Base-by-base conservation (phyloP, 257 asterid genomes). In the Asclepias syriaca region DNA sequence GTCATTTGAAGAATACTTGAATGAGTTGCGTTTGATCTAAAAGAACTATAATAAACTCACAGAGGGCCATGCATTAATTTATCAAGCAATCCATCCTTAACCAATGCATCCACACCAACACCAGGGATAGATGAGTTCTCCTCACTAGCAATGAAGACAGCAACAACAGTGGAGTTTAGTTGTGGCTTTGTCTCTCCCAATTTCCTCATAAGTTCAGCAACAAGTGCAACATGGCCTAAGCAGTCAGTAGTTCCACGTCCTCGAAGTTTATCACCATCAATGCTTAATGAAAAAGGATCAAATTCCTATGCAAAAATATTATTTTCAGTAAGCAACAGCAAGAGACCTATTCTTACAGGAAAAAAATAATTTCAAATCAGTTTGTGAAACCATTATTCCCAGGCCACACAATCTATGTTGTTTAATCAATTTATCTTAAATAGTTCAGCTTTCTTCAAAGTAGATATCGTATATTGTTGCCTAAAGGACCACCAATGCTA, bases 201-300 rank as follows among this genome's bases (percentile, higher is more conserved):
- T 72, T 75, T 83, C 81, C 76, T 86, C 97, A 94, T 88, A 74
- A 94, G 84, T 79, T 91, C 97, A 56, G 97, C 85, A 46, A 91
- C 99, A 74, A 94, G 96, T 37, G 97, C 97, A 65, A 94, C 99
- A 53, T 94, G 99, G 57, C 99, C 99, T 77, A 94, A 86, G 81
- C 99, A 94, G 74, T 94, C 96, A 5, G 99, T 91, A 54, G 99
- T 94, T 77, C 99, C 97, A 73, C 99, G 96, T 73, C 99, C 99
- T 77, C 81, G 81, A 56, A 94, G 96, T 82, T 88, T 94, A 78
- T 94, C 99, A 18, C 96, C 97, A 40, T 91, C 97, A 21, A 87
- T 82, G 84, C 95, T 84, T 88, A 94, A 32, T 6, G 88, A 82
- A 77, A 94, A 91, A 45, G 99, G 99, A 82, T 94, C 97, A 87